These are phyloP conservation scores for Phalaenopsis hybrid DNA, from an alignment of 116 monocot species.

Conservation along the genomic window DNA sequence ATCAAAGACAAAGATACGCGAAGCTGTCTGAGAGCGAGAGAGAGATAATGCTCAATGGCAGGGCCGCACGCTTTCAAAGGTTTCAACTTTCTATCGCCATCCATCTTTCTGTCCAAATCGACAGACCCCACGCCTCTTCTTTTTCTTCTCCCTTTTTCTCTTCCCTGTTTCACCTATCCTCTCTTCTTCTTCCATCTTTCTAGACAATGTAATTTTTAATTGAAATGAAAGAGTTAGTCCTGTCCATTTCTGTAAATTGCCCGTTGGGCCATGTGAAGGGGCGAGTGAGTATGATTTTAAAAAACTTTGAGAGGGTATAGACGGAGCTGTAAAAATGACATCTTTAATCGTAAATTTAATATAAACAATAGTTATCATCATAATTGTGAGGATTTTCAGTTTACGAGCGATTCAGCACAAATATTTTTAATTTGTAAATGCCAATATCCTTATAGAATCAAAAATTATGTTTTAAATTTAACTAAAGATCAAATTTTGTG, in stretches of 20 bases:
- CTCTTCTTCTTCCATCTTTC: not conserved
- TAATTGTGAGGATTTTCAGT: too few relatives aligned
- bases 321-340: not conserved
- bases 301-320: not conserved
- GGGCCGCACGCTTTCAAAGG: conserved; percentile 26
- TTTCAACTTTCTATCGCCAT: conserved; percentile 32
- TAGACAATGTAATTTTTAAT: conserved; percentile 2
- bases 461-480: too few relatives aligned
- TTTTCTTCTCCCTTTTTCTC: not conserved
- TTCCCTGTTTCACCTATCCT: not conserved
- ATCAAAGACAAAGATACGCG: not conserved
- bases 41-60: not conserved
- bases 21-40: not conserved
- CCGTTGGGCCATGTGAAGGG: not conserved
- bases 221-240: not conserved
- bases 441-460: too few relatives aligned
- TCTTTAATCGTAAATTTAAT: not conserved
- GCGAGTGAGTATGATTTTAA: not conserved
- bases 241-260: not conserved
- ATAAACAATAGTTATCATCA: too few relatives aligned
- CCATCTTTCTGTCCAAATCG: conserved; percentile 67
- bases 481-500: too few relatives aligned
- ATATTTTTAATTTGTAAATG: too few relatives aligned
- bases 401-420: too few relatives aligned
- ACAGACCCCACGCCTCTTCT: conserved; percentile 11